These are phyloP conservation scores for Cutaneotrichosporon arboriforme DNA, from an alignment of 1,284 basidiomycete genomes.

Conservation along the genomic window DNA sequence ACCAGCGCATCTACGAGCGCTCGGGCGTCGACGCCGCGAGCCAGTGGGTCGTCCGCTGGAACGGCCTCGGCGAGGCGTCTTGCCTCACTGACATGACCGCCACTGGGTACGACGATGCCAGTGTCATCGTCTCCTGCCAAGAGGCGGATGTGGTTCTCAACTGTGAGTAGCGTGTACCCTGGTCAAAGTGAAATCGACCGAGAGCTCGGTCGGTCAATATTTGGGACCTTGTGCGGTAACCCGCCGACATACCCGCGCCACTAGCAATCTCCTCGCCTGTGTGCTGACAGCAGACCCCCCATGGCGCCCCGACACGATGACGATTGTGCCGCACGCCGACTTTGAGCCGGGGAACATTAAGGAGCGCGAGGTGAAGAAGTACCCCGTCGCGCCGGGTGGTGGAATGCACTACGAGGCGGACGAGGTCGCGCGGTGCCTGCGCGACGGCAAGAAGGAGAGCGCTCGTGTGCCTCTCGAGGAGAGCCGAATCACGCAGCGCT, in stretches of 20 bases:
- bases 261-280: not conserved
- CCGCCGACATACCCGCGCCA: too few species aligned
- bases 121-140: slow-evolving; percentile 35
- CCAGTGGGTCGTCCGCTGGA: slow-evolving; percentile 68
- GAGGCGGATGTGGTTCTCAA: slow-evolving; percentile 36
- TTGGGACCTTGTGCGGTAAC: too few species aligned
- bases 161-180: slow-evolving; percentile 23
- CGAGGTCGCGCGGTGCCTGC: slow-evolving; percentile 72
- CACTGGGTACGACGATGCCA: slow-evolving; percentile 21
- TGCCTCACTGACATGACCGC: slow-evolving; percentile 33
- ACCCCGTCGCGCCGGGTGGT: slow-evolving; percentile 53
- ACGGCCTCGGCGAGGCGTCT: slow-evolving; percentile 35
- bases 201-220: not conserved
- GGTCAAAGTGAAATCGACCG: not conserved
- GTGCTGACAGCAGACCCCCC: slow-evolving; percentile 26
- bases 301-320: slow-evolving; percentile 28
- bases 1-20: slow-evolving; percentile 54
- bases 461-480: slow-evolving; percentile 67
- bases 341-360: slow-evolving; percentile 49
- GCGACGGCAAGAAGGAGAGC: slow-evolving; percentile 70
- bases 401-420: slow-evolving; percentile 49
- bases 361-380: slow-evolving; percentile 50
- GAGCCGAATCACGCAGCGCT: slow-evolving; percentile 68
- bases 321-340: slow-evolving; percentile 53
- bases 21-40: slow-evolving; percentile 77